phyloP scores from a whole-genome alignment of 139 green algal species.

The Chlorella sp. region DNA sequence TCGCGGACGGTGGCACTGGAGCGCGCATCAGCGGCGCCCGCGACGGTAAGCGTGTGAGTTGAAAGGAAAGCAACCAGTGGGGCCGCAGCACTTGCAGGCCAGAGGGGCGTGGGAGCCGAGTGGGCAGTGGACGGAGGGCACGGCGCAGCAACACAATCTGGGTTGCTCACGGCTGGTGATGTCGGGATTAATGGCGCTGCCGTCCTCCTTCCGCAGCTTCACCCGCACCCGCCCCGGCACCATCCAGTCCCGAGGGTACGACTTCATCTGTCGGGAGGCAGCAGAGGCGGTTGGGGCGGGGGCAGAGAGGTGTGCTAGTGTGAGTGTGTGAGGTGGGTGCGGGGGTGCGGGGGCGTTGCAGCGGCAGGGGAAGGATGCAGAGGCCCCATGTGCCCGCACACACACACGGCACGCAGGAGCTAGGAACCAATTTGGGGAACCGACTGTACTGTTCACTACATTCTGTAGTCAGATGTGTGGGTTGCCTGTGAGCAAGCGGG shows the following conservation, averaged over 20 bases:
- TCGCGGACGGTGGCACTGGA: too few relatives aligned
- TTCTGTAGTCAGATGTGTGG: too few relatives aligned
- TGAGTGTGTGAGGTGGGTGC: neutral
- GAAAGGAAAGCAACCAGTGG: too few relatives aligned
- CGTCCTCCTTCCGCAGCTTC: slow-evolving; percentile 57
- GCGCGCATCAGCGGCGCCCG: too few relatives aligned
- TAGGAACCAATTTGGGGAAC: too few relatives aligned
- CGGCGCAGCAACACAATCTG: neutral
- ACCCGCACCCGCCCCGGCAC: slow-evolving; percentile 64
- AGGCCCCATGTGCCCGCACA: too few relatives aligned
- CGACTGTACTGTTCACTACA: too few relatives aligned
- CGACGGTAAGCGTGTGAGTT: too few relatives aligned
- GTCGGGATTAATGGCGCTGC: slow-evolving; percentile 56
- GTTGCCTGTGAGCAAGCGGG: neutral
- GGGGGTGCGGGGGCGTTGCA: too few relatives aligned
- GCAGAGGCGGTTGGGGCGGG: neutral
- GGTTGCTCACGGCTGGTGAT: slow-evolving; percentile 49
- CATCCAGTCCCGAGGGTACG: slow-evolving; percentile 67
- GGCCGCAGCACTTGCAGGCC: too few relatives aligned
- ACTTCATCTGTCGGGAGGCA: slow-evolving; percentile 61
- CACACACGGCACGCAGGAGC: too few relatives aligned
- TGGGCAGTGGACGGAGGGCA: neutral
- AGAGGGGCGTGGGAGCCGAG: neutral
- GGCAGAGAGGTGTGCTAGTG: neutral
- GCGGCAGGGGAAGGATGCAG: too few relatives aligned